Evolutionary conservation across 176 grass and related monocot genomes (phyloP).

Genomic region (Cymbopogon citratus): DNA sequence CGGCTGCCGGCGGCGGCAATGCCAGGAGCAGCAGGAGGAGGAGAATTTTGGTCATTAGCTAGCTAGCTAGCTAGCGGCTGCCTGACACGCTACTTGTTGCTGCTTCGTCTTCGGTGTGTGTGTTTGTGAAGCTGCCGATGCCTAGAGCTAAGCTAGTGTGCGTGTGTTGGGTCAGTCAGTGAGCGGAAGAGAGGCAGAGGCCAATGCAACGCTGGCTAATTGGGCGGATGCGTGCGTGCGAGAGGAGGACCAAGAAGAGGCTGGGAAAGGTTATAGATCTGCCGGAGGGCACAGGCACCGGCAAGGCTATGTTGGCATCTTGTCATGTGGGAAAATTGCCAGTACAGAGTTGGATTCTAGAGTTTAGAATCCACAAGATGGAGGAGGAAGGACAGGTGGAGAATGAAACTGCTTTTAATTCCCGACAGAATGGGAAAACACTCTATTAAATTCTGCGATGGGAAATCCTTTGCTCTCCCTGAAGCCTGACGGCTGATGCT

Average conservation of each 20-base stretch:
- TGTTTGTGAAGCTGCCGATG: background rate
- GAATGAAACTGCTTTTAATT: background rate
- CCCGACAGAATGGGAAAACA: background rate
- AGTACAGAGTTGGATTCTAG: background rate
- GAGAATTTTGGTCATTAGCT: slow-evolving; percentile 31
- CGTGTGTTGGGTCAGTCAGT: background rate
- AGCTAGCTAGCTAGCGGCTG: background rate
- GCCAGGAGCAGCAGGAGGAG: slow-evolving; percentile 15
- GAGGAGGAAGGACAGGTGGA: background rate
- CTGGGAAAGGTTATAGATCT: background rate
- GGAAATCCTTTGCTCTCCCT: background rate
- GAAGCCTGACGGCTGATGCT: no score
- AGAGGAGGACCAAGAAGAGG: background rate
- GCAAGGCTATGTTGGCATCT: slow-evolving; percentile 13
- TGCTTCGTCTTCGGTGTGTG: background rate
- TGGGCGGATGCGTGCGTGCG: background rate
- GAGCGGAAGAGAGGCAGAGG: background rate
- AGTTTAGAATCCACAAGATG: background rate
- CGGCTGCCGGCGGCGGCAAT: slow-evolving; percentile 3
- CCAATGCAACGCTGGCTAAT: background rate
- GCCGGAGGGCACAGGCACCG: background rate
- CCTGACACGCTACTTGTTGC: background rate
- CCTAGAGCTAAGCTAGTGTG: background rate
- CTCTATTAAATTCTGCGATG: background rate
- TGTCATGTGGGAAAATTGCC: background rate